A percentile compares a stretch with the other conserved stretches of the same genome.
Conservation (phyloP, 1,284 basidiomycete genomes). For the Ustilago loliicola region DNA sequence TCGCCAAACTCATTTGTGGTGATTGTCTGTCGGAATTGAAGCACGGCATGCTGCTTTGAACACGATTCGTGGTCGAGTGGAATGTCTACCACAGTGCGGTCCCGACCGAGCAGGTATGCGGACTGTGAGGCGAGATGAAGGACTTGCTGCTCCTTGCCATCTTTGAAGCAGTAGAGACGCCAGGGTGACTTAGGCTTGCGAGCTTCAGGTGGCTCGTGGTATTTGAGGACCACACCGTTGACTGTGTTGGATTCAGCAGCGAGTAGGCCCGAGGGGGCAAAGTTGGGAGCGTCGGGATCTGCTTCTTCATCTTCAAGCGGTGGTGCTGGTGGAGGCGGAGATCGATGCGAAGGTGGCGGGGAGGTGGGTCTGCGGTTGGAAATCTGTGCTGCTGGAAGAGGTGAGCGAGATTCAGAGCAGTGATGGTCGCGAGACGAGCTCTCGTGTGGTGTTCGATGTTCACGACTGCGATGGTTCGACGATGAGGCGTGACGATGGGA, state of each 20-base stretch:
- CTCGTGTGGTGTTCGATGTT: conserved; percentile 1
- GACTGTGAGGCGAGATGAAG: conserved; percentile 78
- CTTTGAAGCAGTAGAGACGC: conserved; percentile 98
- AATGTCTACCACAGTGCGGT: conserved; percentile 80
- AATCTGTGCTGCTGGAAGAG: not conserved
- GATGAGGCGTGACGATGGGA: conserved; percentile 3
- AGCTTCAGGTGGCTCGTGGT: conserved; percentile 98
- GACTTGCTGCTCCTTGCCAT: conserved; percentile 80
- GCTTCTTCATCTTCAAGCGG: conserved; percentile 10
- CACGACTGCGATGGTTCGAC: conserved; percentile 3
- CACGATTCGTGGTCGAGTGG: conserved; percentile 93
- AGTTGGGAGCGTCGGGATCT: conserved; percentile 79
- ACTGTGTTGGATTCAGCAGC: conserved; percentile 82
- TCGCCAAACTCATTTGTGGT: conserved; percentile 90
- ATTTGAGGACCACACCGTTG: conserved; percentile 90
- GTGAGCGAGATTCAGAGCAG: conserved; percentile 19
- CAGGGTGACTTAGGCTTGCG: conserved; percentile 88
- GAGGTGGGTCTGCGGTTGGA: conserved; percentile 1
- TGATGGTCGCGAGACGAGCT: conserved; percentile 14
- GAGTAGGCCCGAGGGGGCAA: conserved; percentile 86
- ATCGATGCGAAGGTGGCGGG: not conserved
- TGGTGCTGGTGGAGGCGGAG: not conserved
- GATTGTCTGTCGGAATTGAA: conserved; percentile 89
- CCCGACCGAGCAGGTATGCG: conserved; percentile 91
- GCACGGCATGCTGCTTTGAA: conserved; percentile 97